These are phyloP conservation scores for Alternaria rosae DNA, from an alignment of 2,329 filamentous ascomycete species.

Conservation along the genomic window DNA sequence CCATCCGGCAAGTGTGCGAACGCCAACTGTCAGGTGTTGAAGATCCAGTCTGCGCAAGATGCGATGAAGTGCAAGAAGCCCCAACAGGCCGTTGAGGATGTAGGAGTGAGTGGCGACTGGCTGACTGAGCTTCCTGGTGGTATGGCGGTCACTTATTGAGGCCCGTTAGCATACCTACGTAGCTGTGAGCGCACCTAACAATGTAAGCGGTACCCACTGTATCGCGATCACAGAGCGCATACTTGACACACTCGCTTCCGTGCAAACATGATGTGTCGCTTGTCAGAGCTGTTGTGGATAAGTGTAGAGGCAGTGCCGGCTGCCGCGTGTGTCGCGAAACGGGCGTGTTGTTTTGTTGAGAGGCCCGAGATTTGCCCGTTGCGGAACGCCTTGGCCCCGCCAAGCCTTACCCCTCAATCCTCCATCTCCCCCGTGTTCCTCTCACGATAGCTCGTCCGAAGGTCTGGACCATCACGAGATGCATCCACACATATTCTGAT, in stretches of 20 bases:
- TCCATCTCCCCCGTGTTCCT: background rate
- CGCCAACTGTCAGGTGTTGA: conserved; percentile 40
- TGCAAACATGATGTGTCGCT: background rate
- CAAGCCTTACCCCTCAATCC: conserved; percentile 10
- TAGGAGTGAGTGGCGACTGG: conserved; percentile 42
- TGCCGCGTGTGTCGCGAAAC: background rate
- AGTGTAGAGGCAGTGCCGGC: background rate
- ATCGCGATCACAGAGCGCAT: too few relatives aligned
- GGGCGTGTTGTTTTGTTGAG: background rate
- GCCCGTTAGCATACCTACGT: background rate
- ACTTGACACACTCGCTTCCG: background rate
- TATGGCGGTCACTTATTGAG: conserved; percentile 25
- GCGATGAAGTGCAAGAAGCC: conserved; percentile 38
- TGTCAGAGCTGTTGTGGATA: background rate
- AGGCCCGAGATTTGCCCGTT: background rate
- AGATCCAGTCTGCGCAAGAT: conserved; percentile 39
- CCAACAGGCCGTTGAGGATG: conserved; percentile 58
- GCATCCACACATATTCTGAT: background rate
- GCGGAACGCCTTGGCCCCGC: background rate
- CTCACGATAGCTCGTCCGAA: background rate
- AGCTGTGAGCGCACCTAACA: background rate
- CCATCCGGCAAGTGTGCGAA: conserved; percentile 39
- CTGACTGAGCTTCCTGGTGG: conserved; percentile 41
- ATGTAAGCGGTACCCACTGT: background rate
- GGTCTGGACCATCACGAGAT: background rate